Conservation (phyloP, 1,139 yeast genomes). For the Saccharomyces hybrid region DNA sequence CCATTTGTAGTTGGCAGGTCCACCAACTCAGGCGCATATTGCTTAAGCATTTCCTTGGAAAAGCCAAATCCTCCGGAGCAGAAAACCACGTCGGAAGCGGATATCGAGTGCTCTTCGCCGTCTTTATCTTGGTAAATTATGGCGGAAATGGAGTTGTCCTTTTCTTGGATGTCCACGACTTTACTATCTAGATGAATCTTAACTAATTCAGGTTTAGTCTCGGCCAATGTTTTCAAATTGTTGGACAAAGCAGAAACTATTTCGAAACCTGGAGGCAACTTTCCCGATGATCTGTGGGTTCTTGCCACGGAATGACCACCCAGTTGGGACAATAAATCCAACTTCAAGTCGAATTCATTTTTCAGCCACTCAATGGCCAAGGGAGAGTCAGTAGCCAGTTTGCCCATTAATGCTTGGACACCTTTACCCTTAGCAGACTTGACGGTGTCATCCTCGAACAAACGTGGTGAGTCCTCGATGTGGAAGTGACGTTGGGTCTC, state of each 20-base stretch:
- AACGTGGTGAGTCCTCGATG: conserved; percentile 49
- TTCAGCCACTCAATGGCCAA: conserved; percentile 70
- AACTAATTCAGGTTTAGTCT: conserved; percentile 45
- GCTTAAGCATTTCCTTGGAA: conserved; percentile 45
- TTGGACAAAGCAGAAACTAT: conserved; percentile 58
- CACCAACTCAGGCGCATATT: conserved; percentile 55
- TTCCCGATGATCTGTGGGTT: conserved; percentile 59
- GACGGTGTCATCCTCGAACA: conserved; percentile 58
- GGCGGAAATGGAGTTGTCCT: conserved; percentile 36
- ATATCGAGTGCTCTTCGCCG: conserved; percentile 23
- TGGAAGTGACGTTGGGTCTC: conserved; percentile 46
- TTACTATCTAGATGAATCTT: conserved; percentile 47
- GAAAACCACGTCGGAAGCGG: conserved; percentile 46
- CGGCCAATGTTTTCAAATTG: conserved; percentile 44
- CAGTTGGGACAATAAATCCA: conserved; percentile 58
- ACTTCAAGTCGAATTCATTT: conserved; percentile 49
- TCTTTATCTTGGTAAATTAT: conserved; percentile 41
- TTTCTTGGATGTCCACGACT: conserved; percentile 45
- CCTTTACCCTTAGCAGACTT: conserved; percentile 60
- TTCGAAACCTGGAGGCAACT: conserved; percentile 71
- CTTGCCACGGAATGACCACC: conserved; percentile 73
- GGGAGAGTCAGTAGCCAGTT: conserved; percentile 38
- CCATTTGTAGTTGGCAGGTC: conserved; percentile 70
- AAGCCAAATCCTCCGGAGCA: conserved; percentile 68
- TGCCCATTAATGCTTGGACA: conserved; percentile 38